Evolutionary conservation across 2,329 filamentous ascomycete genomes (phyloP), one percentile per base, ranked within the genome.

Genomic region (Claviceps arundinis): DNA sequence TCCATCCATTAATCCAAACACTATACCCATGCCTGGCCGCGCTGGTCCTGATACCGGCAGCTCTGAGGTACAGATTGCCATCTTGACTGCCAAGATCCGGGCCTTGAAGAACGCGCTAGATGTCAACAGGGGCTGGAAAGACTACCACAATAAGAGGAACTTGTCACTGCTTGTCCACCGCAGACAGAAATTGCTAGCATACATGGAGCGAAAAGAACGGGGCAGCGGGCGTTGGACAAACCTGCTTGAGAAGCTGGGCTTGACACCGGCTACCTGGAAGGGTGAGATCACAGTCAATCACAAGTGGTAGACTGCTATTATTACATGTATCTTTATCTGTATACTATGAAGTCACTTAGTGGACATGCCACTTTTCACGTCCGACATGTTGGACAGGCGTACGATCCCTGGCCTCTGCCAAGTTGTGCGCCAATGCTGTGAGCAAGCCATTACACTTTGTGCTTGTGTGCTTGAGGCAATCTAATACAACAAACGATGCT

Each of bases 31-130:
- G 70, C 71, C 67, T 53, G 58, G 59, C 26, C 84, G 94, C 37
- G 81, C 83, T n/a, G 93, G 93, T 0, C 86, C 85, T 5, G 93
- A 98, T 65, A 98, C 91, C 1, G 93, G 93, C 38, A 95, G 88
- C 61, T 88, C 88, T 6, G 93, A 98, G 70, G 94, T 98, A n/a
- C 93, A 98, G 73, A 89, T 94, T 58, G 90, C 89, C 46, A 94
- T 98, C 60, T 69, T 98, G 65, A 98, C 93, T 3, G 80, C 89
- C 53, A 97, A 96, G 77, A 98, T 98, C 65, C 77, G 88, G 56
- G 82, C 85, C 24, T 68, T 98, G 48, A 84, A 86, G 16, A 76
- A 85, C 59, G 82, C 84, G 58, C 69, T 95, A 50, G 76, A 85
- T 62, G 75, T 73, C 43, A 78, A 81, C 54, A 70, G 74, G 59